Base-by-base conservation (phyloP, 495 filamentous ascomycete genomes). In the Entonaema liquescens region DNA sequence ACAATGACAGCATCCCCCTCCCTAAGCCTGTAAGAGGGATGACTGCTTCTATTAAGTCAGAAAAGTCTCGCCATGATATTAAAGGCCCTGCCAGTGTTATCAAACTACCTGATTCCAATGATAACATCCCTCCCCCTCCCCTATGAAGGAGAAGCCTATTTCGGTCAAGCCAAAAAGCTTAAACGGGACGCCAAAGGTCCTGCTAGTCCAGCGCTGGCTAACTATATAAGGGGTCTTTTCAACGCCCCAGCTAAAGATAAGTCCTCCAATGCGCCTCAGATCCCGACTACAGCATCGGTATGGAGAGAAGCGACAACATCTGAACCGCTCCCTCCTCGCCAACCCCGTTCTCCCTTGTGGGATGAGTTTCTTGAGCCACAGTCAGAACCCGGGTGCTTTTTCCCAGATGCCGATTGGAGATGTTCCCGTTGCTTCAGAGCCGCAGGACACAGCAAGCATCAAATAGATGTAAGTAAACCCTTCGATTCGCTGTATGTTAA, bases 371-470 rank as follows among this genome's bases (percentile, higher is more conserved):
- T 62, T 7, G 56, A 58, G 19, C 28, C 15, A 0, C 8, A 49
- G 33, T 11, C 29, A 4, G 3, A 31, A 15, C 33, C 6, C 13
- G 5, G 29, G 28, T 0, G 1, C 0, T 62, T 71, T 50, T 8
- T 17, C 5, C 62, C 68, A 19, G 38, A 19, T 4, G 29, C 57
- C 7, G 62, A 65, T 2, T 61, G 44, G 57, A 66, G 50, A 53
- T 71, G 68, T n/a, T 71, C 68, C 2, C 56, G 68, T 17, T 71
- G 68, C 52, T 71, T 71, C 50, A 38, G 58, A 53, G 38, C 47
- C 3, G 68, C 68, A 56, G 68, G 68, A 11, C 1, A 19, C 8
- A 44, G 19, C n/a, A 1, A 50, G 5, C 5, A 36, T 1, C 17
- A 66, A 9, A 53, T 42, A 19, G 62, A 71, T 40, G 68, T 66